Evolutionary conservation across 2,329 filamentous ascomycete genomes (phyloP).

Genomic region (Pezicula rhizophila): DNA sequence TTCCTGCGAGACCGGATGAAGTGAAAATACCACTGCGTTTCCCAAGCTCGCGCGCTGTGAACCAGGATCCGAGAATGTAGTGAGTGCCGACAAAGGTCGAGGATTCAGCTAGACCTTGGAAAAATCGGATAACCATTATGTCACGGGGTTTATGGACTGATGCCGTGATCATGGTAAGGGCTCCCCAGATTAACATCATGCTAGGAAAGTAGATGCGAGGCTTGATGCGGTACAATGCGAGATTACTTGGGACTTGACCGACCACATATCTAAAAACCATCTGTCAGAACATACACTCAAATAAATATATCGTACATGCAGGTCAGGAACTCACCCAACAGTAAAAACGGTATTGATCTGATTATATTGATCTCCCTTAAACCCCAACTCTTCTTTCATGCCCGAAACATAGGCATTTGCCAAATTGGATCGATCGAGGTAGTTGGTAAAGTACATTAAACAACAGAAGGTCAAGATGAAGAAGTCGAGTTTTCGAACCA

Average conservation of each 20-base stretch:
- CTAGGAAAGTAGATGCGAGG: constrained; percentile 58
- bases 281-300: neutral
- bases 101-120: constrained; percentile 49
- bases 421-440: constrained; percentile 44
- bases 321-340: constrained; percentile 16
- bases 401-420: constrained; percentile 50
- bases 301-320: neutral
- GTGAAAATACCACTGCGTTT: constrained; percentile 58
- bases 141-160: constrained; percentile 42
- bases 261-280: constrained; percentile 36
- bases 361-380: constrained; percentile 44
- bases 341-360: constrained; percentile 45
- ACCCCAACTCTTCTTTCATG: constrained; percentile 44
- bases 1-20: constrained; percentile 51
- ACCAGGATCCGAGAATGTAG: constrained; percentile 57
- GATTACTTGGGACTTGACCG: constrained; percentile 55
- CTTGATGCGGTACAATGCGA: constrained; percentile 56
- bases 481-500: constrained; percentile 23
- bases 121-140: constrained; percentile 56
- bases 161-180: constrained; percentile 56
- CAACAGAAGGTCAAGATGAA: constrained; percentile 32
- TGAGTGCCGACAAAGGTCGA: constrained; percentile 52
- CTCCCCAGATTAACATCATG: constrained; percentile 58
- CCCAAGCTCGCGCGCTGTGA: constrained; percentile 53
- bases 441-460: constrained; percentile 31